A percentile compares a stretch with the other conserved stretches of the same genome.
phyloP scores from a whole-genome alignment of 2,329 filamentous ascomycete genomes.

The Alternaria sp. region DNA sequence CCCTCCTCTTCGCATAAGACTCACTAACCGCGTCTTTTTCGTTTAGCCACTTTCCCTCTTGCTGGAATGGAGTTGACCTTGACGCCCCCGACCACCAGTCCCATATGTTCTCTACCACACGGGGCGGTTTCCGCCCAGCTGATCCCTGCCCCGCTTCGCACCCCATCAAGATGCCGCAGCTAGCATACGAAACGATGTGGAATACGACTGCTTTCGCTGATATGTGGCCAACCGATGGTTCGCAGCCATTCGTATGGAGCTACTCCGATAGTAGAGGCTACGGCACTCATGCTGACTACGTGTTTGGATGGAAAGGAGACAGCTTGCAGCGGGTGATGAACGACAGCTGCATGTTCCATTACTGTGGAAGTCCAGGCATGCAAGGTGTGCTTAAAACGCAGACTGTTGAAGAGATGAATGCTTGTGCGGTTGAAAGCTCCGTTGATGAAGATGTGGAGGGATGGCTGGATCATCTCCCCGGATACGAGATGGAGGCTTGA shows the following conservation, averaged over 20 bases:
- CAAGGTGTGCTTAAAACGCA: slow-evolving; percentile 30
- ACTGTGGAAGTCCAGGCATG: slow-evolving; percentile 27
- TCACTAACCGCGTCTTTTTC: neutral
- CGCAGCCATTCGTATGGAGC: slow-evolving; percentile 3
- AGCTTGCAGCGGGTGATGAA: slow-evolving; percentile 37
- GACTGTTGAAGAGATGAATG: slow-evolving; percentile 28
- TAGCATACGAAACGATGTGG: slow-evolving; percentile 42
- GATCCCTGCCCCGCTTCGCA: slow-evolving; percentile 36
- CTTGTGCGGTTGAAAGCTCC: slow-evolving; percentile 21
- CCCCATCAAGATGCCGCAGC: slow-evolving; percentile 36
- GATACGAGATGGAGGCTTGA: slow-evolving; percentile 4
- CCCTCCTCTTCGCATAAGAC: neutral
- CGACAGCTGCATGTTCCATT: slow-evolving; percentile 33
- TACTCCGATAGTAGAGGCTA: slow-evolving; percentile 33
- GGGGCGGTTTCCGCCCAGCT: slow-evolving; percentile 30
- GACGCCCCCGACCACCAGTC: slow-evolving; percentile 54
- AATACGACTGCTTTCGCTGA: slow-evolving; percentile 41
- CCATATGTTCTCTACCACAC: slow-evolving; percentile 39
- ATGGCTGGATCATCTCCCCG: slow-evolving; percentile 25
- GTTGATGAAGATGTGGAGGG: slow-evolving; percentile 29
- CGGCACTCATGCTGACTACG: slow-evolving; percentile 36
- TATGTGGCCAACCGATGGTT: slow-evolving; percentile 38
- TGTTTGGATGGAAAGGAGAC: slow-evolving; percentile 43
- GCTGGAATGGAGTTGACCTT: slow-evolving; percentile 66
- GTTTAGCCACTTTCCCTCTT: slow-evolving; percentile 49